Percentiles rank a stretch among this genome's conserved stretches.
phyloP scores from a whole-genome alignment of 306 rosid species.

The Castanea sativa region DNA sequence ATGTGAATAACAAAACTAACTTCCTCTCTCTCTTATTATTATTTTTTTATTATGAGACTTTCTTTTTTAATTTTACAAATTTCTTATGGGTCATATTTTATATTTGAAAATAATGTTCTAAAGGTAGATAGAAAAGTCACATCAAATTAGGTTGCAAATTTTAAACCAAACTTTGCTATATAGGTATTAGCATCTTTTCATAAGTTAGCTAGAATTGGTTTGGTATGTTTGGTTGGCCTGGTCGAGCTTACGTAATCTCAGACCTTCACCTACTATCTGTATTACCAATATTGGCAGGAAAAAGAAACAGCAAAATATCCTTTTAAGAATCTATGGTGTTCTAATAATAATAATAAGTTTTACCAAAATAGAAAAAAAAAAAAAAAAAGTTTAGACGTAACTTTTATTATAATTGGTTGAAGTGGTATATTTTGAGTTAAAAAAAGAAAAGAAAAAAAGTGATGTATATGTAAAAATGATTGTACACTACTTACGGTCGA shows the following conservation, averaged over 20 bases:
- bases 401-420: too few relatives aligned
- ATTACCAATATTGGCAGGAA: not conserved
- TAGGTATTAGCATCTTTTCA: not conserved
- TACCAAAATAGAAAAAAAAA: too few relatives aligned
- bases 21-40: too few relatives aligned
- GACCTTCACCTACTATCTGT: not conserved
- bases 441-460: too few relatives aligned
- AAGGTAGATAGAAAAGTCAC: not conserved
- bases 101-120: not conserved
- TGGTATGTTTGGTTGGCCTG: not conserved
- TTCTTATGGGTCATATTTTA: not conserved
- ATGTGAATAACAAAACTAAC: too few relatives aligned
- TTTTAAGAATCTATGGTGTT: not conserved
- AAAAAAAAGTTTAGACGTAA: too few relatives aligned
- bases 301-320: not conserved
- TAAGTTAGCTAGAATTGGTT: not conserved
- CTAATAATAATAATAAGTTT: too few relatives aligned
- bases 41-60: too few relatives aligned
- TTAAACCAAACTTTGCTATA: not conserved
- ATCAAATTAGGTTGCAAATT: not conserved
- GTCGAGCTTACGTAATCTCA: not conserved
- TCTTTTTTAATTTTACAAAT: not conserved
- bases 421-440: too few relatives aligned
- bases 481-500: too few relatives aligned
- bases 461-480: too few relatives aligned